These are phyloP conservation scores for Xylona heveae DNA, from an alignment of 495 filamentous ascomycete genomes.

Conservation along the genomic window DNA sequence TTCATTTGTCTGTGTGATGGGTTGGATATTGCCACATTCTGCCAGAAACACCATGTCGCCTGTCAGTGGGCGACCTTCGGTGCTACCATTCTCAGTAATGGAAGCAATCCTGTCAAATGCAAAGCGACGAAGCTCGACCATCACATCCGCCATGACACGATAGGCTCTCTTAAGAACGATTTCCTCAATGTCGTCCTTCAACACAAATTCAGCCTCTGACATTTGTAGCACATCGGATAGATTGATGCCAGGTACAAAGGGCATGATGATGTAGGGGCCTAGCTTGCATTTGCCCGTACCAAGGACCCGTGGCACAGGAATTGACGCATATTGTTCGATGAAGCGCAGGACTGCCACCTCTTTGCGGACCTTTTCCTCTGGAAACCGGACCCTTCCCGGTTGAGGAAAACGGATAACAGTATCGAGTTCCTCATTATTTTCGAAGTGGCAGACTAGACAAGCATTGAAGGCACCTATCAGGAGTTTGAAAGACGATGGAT, in stretches of 20 bases:
- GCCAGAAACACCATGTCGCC: neutral
- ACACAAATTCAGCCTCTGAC: no score
- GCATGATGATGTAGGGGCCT: neutral
- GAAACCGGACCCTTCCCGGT: constrained; percentile 10
- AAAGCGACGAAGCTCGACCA: neutral
- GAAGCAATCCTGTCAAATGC: neutral
- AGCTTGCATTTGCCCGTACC: constrained; percentile 6
- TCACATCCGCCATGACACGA: neutral
- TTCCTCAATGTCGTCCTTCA: constrained; percentile 6
- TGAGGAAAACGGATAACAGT: constrained; percentile 12
- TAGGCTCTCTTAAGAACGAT: neutral
- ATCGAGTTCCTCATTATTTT: no score
- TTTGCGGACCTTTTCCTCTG: constrained; percentile 2
- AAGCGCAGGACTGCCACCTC: neutral
- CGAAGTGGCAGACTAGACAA: no score
- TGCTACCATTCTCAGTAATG: neutral
- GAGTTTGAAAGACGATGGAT: no score
- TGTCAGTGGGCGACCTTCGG: neutral
- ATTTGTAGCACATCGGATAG: no score
- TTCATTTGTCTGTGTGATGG: neutral
- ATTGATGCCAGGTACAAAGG: neutral
- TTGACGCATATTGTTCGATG: neutral
- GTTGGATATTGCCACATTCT: constrained; percentile 1
- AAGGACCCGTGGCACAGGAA: neutral
- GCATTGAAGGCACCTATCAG: no score